Evolutionary conservation across 208 protist species (phyloP).

Genomic region (Vickermania ingenoplastis): DNA sequence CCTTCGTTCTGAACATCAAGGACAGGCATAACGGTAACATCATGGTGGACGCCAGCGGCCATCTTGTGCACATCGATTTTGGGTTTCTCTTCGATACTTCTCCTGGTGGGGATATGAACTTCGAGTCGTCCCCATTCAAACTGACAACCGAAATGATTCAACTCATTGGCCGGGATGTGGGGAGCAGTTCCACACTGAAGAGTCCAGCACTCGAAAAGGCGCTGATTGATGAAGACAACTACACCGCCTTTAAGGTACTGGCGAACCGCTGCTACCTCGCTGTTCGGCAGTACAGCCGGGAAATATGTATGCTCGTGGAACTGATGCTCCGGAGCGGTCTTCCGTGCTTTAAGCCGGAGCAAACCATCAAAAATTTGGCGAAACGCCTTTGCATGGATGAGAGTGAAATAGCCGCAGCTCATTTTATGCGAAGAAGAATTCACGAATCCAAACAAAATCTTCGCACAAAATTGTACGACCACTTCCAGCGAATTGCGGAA

Average conservation of each 20-base stretch:
- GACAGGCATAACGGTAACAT: conserved; percentile 95
- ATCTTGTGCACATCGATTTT: conserved; percentile 97
- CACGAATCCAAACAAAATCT: conserved; percentile 68
- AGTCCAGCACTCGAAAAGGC: conserved; percentile 42
- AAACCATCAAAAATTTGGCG: conserved; percentile 65
- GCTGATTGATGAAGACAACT: conserved; percentile 74
- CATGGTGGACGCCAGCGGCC: conserved; percentile 84
- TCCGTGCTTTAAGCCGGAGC: conserved; percentile 80
- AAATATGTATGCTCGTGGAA: conserved; percentile 76
- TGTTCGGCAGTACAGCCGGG: conserved; percentile 64
- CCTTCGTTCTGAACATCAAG: conserved; percentile 93
- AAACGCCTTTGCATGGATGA: conserved; percentile 56
- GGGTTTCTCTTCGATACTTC: conserved; percentile 94
- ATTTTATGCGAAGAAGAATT: conserved; percentile 74
- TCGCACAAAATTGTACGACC: conserved; percentile 74
- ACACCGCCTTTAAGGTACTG: conserved; percentile 69
- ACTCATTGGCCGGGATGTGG: conserved; percentile 81
- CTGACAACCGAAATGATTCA: conserved; percentile 87
- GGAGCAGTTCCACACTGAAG: conserved; percentile 37
- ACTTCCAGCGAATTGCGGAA: conserved; percentile 69
- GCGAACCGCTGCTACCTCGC: conserved; percentile 81
- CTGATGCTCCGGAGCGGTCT: conserved; percentile 80
- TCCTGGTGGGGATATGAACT: conserved; percentile 92
- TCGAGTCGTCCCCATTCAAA: conserved; percentile 92
- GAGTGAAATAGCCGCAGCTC: conserved; percentile 62